Conservation (phyloP, 2,329 filamentous ascomycete species). For the Aureobasidium uvarum region DNA sequence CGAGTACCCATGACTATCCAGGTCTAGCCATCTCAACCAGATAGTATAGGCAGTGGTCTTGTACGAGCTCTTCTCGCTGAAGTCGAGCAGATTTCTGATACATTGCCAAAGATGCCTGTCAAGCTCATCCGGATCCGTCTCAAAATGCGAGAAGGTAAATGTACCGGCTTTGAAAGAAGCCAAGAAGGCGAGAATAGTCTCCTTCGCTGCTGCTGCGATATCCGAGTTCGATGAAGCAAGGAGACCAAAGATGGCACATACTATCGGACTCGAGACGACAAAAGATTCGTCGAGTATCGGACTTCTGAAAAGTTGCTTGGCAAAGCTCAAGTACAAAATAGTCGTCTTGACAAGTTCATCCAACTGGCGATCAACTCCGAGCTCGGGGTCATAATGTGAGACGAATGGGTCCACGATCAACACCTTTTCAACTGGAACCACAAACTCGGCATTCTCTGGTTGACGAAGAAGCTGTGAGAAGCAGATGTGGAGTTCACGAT, state of each 20-base stretch:
- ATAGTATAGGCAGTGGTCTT: conserved; percentile 26
- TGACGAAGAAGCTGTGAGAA: conserved; percentile 22
- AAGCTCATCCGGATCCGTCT: conserved; percentile 17
- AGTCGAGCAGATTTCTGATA: conserved; percentile 6
- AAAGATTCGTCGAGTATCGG: not conserved
- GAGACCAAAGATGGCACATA: conserved; percentile 17
- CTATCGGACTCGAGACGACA: conserved; percentile 8
- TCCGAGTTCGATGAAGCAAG: conserved; percentile 11
- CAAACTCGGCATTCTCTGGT: conserved; percentile 16
- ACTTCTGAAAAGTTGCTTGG: conserved; percentile 10
- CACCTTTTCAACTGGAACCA: conserved; percentile 16
- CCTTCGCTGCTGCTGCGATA: conserved; percentile 24
- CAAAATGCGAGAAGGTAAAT: conserved; percentile 9
- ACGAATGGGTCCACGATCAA: conserved; percentile 14
- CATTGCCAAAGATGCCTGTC: conserved; percentile 24
- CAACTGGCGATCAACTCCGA: conserved; percentile 1
- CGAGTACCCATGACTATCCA: conserved; percentile 12
- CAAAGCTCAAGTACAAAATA: conserved; percentile 21
- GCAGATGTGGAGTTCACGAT: conserved; percentile 18
- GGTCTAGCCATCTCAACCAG: conserved; percentile 28
- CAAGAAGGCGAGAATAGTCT: conserved; percentile 26
- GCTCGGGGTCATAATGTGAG: conserved; percentile 12
- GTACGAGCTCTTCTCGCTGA: conserved; percentile 9
- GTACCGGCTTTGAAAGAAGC: conserved; percentile 8
- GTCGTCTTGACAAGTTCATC: conserved; percentile 15